Conservation (phyloP, 2,329 filamentous ascomycete genomes). For the Clarireedia paspali region DNA sequence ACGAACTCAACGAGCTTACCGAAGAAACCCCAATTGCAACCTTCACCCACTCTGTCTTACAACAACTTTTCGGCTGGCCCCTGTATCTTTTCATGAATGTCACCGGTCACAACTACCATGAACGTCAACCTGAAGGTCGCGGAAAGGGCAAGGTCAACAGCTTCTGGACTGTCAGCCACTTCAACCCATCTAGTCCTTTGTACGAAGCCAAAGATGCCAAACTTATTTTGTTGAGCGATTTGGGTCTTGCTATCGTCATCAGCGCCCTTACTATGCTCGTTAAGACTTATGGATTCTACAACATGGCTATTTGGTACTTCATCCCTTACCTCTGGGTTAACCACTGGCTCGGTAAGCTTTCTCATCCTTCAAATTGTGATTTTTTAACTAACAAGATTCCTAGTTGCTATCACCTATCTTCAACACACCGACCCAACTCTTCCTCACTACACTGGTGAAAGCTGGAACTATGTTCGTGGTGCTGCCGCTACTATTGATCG, state of each 20-base stretch:
- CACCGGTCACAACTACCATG: conserved; percentile 93
- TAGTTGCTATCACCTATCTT: conserved; percentile 93
- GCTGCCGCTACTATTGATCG: conserved; percentile 94
- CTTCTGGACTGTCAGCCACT: conserved; percentile 85
- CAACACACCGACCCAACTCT: conserved; percentile 95
- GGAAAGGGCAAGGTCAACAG: conserved; percentile 91
- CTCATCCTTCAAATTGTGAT: not conserved
- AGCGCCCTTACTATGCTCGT: conserved; percentile 54
- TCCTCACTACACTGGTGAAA: conserved; percentile 78
- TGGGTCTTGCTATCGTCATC: conserved; percentile 62
- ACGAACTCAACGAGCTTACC: conserved; percentile 81
- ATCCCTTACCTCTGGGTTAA: conserved; percentile 96
- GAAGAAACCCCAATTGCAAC: conserved; percentile 92
- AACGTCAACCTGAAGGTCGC: conserved; percentile 84
- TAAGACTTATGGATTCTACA: conserved; percentile 72
- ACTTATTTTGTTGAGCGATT: conserved; percentile 76
- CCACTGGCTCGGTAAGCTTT: conserved; percentile 87
- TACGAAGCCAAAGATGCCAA: conserved; percentile 89
- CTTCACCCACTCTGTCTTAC: conserved; percentile 61
- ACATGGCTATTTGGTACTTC: conserved; percentile 91
- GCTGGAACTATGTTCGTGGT: conserved; percentile 90
- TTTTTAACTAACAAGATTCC: conserved; percentile 20
- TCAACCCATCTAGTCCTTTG: conserved; percentile 77
- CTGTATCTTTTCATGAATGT: conserved; percentile 87
- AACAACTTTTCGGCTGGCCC: conserved; percentile 91